A percentile compares a stretch with the other conserved stretches of the same genome.
phyloP scores from a whole-genome alignment of 345 rosid species.

The Noccaea caerulescens region DNA sequence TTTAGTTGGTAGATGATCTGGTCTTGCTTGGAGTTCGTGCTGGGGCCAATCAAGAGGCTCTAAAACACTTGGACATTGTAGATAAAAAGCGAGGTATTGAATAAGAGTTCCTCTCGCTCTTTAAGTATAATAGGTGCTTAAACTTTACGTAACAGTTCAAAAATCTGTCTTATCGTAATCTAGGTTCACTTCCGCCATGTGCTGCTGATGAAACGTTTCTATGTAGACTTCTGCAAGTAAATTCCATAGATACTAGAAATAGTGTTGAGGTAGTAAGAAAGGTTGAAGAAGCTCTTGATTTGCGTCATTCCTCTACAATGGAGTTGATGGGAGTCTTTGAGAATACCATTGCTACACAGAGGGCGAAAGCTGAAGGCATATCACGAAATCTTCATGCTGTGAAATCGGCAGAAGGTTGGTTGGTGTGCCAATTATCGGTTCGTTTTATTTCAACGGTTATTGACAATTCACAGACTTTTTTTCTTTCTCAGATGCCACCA shows the following conservation, averaged over 20 bases:
- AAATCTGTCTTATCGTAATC: constrained; percentile 13
- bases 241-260: constrained; percentile 53
- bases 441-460: not conserved
- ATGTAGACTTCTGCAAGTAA: constrained; percentile 71
- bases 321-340: constrained; percentile 74
- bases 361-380: constrained; percentile 59
- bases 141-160: not conserved
- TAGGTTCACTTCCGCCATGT: constrained; percentile 76
- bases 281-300: constrained; percentile 68
- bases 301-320: constrained; percentile 63
- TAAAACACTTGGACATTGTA: constrained; percentile 52
- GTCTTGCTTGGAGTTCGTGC: constrained; percentile 71
- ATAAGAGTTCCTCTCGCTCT: constrained; percentile 19
- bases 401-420: constrained; percentile 70
- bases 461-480: constrained; percentile 8
- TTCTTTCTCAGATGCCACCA: constrained; percentile 55
- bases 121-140: not conserved
- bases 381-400: constrained; percentile 50
- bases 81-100: constrained; percentile 57
- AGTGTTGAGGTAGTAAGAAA: constrained; percentile 51
- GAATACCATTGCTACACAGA: constrained; percentile 65
- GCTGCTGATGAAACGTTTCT: constrained; percentile 78
- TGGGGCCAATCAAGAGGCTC: constrained; percentile 58
- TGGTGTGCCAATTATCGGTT: constrained; percentile 35
- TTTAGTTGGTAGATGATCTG: constrained; percentile 89